Base-by-base conservation (phyloP, 441 rosid species). In the Adansonia gregorii region DNA sequence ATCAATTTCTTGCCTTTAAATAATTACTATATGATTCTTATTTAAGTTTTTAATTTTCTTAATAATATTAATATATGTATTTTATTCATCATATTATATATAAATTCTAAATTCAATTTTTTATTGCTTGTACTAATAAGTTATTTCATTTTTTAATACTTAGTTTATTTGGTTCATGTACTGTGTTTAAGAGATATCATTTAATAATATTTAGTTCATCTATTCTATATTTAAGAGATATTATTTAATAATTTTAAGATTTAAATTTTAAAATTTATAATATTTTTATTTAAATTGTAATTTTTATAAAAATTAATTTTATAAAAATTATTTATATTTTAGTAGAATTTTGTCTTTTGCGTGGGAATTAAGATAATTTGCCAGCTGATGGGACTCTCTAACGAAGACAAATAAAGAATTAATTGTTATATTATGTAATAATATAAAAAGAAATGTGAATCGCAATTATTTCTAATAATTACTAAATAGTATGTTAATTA, bases 301-400 rank as follows among this genome's bases (percentile, higher is more conserved):
- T 24, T 24, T 24, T 66, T 66, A 17, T 41, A 66, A 9, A 49
- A 9, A 49, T 3, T 9, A 49, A 49, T 10, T 9, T 9, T 49
- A 1, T 49, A 49, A 51, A 2, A 51, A 51, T 14, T 11, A 51
- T 3, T 51, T 14, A 11, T 5, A 3, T 51, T 51, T 67, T 52
- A 45, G 9, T 45, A 67, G 17, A 67, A 45, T 10, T 67, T 67
- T 46, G 31, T 19, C 35, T 45, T 67, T 45, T 45, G 10, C 3
- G 6, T 15, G 69, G 72, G 64, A 49, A 19, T 58, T 69, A 64
- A 77, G 77, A 70, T 22, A 58, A 15, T 17, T 74, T 74, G 78
- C 45, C 83, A 48, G 79, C 67, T 61, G 78, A 79, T 59, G n/a
- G 19, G 56, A 45, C 78, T 17, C 24, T 48, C 17, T n/a, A 67